Base-by-base conservation (phyloP, 805 yeast species). In the Ogataea minuta region DNA sequence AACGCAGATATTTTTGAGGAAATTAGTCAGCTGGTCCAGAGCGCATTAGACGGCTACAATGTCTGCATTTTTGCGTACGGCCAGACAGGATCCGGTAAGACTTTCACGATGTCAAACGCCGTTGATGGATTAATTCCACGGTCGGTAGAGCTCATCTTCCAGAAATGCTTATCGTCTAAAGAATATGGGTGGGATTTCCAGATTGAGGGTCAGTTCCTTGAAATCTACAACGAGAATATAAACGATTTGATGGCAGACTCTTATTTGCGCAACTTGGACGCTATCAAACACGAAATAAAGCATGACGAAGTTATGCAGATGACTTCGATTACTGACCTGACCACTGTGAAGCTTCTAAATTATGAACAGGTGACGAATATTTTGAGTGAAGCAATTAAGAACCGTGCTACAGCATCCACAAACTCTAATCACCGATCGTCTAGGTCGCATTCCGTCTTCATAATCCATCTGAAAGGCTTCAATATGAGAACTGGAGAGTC, bases 51-150 rank as follows among this genome's bases (percentile, higher is more conserved):
- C 62, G 99, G 99, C 0, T 80, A 71, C 54, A 88, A 88, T 51
- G 96, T 89, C 3, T 89, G 97, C 60, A 86, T 93, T 2, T 88
- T 91, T 66, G 95, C 98, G 0, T 91, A 93, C 59, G 99, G 99
- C 1, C 99, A 91, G 62, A 93, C 99, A 0, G 96, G 93, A 0
- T 83, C 97, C 0, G 99, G 99, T 3, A 91, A 91, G 58, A 91
- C 98, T 0, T 81, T 64, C 59, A 93, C 99, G 0, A 93, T 91
- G 98, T 74, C 89, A 2, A 65, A 72, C 17, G 64, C 74, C 0
- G 53, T 61, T 1, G 83, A 82, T 53, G 98, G 99, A 11, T 77
- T 91, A 68, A 87, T 89, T 23, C 88, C 95, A 1, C 68, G 76
- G 12, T 84, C 96, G 0, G 71, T 90, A 10, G 60, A 66, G 11